Percentiles rank a stretch among this genome's conserved stretches.
Evolutionary conservation across 179 eudicot genomes (phyloP).

Genomic region (Pouteria campechiana): DNA sequence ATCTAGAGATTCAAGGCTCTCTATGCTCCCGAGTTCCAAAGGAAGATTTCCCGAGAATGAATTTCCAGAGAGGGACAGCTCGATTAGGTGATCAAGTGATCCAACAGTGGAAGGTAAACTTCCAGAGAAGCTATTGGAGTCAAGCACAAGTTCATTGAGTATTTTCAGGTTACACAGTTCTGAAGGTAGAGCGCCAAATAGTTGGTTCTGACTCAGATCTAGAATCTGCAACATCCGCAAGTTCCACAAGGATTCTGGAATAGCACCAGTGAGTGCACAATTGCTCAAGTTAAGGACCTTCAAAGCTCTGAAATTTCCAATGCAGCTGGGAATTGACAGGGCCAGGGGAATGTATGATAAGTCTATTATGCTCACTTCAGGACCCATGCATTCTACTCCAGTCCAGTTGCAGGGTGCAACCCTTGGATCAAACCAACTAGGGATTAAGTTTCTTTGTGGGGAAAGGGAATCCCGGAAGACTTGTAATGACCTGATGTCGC

Average conservation of each 20-base stretch:
- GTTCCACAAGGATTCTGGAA: conserved; percentile 44
- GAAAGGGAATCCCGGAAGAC: conserved; percentile 35
- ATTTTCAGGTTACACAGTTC: conserved; percentile 31
- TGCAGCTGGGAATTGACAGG: conserved; percentile 43
- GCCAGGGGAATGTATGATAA: conserved; percentile 39
- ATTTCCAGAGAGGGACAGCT: conserved; percentile 54
- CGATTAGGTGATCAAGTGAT: conserved; percentile 38
- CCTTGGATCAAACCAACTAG: conserved; percentile 54
- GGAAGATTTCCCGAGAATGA: conserved; percentile 67
- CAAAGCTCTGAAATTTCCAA: conserved; percentile 41
- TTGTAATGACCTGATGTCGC: conserved; percentile 29
- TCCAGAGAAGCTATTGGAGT: conserved; percentile 60
- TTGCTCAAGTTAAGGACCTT: conserved; percentile 65
- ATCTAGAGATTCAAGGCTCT: conserved; percentile 53
- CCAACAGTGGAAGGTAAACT: conserved; percentile 63
- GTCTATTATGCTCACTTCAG: conserved; percentile 28
- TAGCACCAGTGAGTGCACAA: conserved; percentile 47
- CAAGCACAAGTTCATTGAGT: conserved; percentile 56
- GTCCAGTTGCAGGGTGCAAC: conserved; percentile 61
- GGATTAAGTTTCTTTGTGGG: conserved; percentile 26
- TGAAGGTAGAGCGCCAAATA: conserved; percentile 42
- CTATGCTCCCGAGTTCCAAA: conserved; percentile 45
- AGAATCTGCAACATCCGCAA: conserved; percentile 44
- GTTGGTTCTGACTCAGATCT: conserved; percentile 55
- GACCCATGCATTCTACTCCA: conserved; percentile 50